These are phyloP conservation scores for Micromonas pusilla DNA, from an alignment of 139 green algal species.

Conservation along the genomic window DNA sequence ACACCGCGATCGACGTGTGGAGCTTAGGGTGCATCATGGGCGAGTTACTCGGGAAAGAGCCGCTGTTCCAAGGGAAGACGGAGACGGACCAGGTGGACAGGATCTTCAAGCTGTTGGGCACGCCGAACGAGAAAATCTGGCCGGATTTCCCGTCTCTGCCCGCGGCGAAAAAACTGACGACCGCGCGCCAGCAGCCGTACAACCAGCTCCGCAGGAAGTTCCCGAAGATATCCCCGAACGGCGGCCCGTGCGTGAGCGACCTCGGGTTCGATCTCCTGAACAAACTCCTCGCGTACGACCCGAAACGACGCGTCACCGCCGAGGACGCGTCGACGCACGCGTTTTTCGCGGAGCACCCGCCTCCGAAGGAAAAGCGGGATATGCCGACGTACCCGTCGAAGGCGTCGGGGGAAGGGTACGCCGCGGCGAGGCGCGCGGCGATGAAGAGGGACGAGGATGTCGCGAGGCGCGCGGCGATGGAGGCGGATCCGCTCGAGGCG, in stretches of 20 bases:
- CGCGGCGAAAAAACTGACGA: conserved; percentile 45
- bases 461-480: neutral
- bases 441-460: neutral
- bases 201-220: conserved; percentile 48
- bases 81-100: conserved; percentile 73
- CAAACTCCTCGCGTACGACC: conserved; percentile 49
- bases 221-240: conserved; percentile 30
- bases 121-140: conserved; percentile 69
- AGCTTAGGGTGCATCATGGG: conserved; percentile 86
- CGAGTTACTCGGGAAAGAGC: conserved; percentile 64
- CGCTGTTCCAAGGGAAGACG: conserved; percentile 58
- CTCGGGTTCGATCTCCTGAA: conserved; percentile 55
- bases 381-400: conserved; percentile 25
- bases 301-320: conserved; percentile 43
- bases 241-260: conserved; percentile 40
- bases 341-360: conserved; percentile 40
- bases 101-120: conserved; percentile 55
- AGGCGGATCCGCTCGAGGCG: neutral
- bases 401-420: neutral
- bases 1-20: conserved; percentile 62
- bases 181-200: conserved; percentile 34
- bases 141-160: conserved; percentile 56
- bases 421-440: neutral
- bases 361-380: neutral
- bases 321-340: conserved; percentile 47